Evolutionary conservation across 495 filamentous ascomycete genomes (phyloP), one percentile per base, ranked within the genome.

Genomic region (Penicillium desertorum): DNA sequence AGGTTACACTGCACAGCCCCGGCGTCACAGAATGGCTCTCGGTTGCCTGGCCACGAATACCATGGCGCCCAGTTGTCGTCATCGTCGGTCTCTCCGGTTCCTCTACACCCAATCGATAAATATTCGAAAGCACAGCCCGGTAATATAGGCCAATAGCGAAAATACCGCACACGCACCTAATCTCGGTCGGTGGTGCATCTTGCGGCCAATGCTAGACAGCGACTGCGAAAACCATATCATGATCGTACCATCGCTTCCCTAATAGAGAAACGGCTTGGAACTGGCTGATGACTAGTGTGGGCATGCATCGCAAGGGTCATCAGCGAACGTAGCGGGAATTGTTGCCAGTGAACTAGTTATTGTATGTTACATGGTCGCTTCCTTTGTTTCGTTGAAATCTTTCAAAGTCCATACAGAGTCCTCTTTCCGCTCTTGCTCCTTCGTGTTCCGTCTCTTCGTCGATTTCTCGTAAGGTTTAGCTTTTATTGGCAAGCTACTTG

Each of bases 71-170:
- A n/a, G 14, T 20, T 56, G 22, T 61, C 39, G 58, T 61, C 32
- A 56, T 52, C 11, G 41, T 61, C 42, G 39, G 53, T 8, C 25
- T 56, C 53, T 37, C 51, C 44, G 22, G 51, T 19, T 34, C 27
- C 9, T 19, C 5, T 6, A 4, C n/a, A 59, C 45, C 56, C 29
- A 54, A 29, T 44, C 36, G 36, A 16, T 37, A 23, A 42, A 23
- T 22, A 14, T 45, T 36, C 1, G 25, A 7, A 27, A 27, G 25
- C 22, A 44, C 3, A 20, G 4, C 37, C n/a, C 43, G 32, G 44
- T 19, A 17, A 47, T 54, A 25, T 19, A 32, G 25, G 37, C 57
- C 36, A 59, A 54, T 54, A 34, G 57, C 57, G 51, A 45, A 59
- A 54, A 34, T 49, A 19, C 50, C 37, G 50, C 23, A 51, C 14